These are phyloP conservation scores for Fusarium haematococcum DNA, from an alignment of 2,329 filamentous ascomycete species.

Conservation along the genomic window DNA sequence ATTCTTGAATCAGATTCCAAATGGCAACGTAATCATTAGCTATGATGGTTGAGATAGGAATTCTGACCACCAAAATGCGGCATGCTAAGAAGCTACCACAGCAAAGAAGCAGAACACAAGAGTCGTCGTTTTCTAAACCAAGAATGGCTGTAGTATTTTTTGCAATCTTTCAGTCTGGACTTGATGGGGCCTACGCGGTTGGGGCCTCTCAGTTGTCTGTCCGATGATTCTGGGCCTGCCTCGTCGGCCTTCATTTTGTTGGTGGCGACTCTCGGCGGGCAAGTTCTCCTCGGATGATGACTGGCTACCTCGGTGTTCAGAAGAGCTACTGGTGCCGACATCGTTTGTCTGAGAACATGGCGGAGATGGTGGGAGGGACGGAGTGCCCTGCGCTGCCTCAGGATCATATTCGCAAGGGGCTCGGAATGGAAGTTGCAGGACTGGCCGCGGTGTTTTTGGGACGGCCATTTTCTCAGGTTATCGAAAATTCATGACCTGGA, in stretches of 20 bases:
- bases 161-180: background rate
- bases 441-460: background rate
- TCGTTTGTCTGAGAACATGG: background rate
- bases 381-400: accelerated
- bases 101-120: background rate
- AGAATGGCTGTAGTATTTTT: background rate
- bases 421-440: accelerated
- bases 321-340: background rate
- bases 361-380: background rate
- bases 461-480: background rate
- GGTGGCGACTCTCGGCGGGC: background rate
- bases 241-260: background rate
- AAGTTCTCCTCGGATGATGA: accelerated
- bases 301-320: background rate
- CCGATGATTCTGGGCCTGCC: too few relatives aligned
- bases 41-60: too few relatives aligned
- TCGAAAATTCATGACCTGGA: too few relatives aligned
- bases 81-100: background rate
- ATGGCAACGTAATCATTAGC: too few relatives aligned
- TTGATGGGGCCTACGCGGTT: too few relatives aligned
- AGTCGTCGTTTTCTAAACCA: background rate
- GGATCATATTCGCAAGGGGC: accelerated
- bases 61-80: too few relatives aligned
- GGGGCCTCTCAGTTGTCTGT: too few relatives aligned
- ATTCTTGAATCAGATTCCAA: background rate